These are phyloP conservation scores for Backusella tarrabulga DNA, from an alignment of 192 early-diverging fungal species.

Conservation along the genomic window DNA sequence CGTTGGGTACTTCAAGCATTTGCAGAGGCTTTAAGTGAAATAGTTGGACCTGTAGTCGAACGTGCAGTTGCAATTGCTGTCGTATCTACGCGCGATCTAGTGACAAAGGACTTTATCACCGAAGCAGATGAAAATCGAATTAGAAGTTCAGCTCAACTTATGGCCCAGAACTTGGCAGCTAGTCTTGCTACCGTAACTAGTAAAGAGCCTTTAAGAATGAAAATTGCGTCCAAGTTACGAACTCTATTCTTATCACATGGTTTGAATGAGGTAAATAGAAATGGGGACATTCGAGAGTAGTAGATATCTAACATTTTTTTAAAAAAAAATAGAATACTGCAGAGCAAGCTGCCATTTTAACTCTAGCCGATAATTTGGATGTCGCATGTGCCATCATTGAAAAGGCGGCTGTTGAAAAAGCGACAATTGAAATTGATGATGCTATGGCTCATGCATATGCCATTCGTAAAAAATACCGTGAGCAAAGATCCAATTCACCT, in stretches of 20 bases:
- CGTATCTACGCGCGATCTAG: slow-evolving; percentile 87
- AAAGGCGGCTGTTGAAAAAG: slow-evolving; percentile 93
- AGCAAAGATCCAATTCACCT: slow-evolving; percentile 71
- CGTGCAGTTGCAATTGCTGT: slow-evolving; percentile 90
- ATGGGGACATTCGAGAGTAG: not conserved
- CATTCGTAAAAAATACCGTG: slow-evolving; percentile 85
- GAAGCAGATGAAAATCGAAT: slow-evolving; percentile 94
- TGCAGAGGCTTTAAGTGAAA: slow-evolving; percentile 31
- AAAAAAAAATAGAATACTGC: slow-evolving; percentile 52
- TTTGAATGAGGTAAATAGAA: slow-evolving; percentile 58
- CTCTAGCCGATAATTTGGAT: slow-evolving; percentile 92
- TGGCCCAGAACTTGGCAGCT: slow-evolving; percentile 88
- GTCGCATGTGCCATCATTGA: slow-evolving; percentile 92
- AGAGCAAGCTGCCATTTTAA: slow-evolving; percentile 81
- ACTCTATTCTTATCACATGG: slow-evolving; percentile 73
- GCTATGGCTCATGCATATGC: slow-evolving; percentile 62
- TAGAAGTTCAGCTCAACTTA: slow-evolving; percentile 89
- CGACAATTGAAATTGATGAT: slow-evolving; percentile 87
- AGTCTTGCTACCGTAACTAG: slow-evolving; percentile 80
- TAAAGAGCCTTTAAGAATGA: slow-evolving; percentile 87
- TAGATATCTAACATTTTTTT: not conserved
- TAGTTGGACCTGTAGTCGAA: slow-evolving; percentile 86
- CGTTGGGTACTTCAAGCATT: slow-evolving; percentile 67
- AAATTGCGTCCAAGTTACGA: slow-evolving; percentile 73
- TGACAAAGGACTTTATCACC: slow-evolving; percentile 93